Evolutionary conservation across 2,329 filamentous ascomycete species (phyloP).

Genomic region (Fusarium sarcochroum): DNA sequence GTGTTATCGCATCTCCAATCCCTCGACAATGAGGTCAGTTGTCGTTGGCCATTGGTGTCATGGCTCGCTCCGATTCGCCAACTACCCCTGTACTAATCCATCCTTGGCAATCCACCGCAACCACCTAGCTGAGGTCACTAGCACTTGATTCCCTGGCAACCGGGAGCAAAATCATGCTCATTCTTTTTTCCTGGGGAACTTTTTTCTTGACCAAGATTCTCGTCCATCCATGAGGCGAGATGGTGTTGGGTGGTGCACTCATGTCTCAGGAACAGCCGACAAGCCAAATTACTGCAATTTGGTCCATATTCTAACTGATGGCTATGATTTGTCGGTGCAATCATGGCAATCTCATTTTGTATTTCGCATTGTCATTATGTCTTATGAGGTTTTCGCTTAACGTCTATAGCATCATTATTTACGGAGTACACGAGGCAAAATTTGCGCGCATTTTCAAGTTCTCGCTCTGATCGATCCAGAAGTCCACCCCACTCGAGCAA

Average conservation of each 20-base stretch:
- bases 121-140: slow-evolving; percentile 33
- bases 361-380: slow-evolving; percentile 18
- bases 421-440: slow-evolving; percentile 8
- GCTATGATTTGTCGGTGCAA: slow-evolving; percentile 2
- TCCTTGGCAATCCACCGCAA: slow-evolving; percentile 29
- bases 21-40: slow-evolving; percentile 42
- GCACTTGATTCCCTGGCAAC: slow-evolving; percentile 41
- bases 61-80: slow-evolving; percentile 40
- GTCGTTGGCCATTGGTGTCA: slow-evolving; percentile 38
- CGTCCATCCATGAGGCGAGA: not conserved
- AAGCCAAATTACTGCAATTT: slow-evolving; percentile 1
- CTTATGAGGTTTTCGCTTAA: slow-evolving; percentile 31
- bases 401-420: slow-evolving; percentile 13
- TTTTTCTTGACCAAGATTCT: slow-evolving; percentile 31
- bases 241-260: slow-evolving; percentile 22
- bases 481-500: slow-evolving; percentile 26
- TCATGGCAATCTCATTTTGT: slow-evolving; percentile 1
- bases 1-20: slow-evolving; percentile 38
- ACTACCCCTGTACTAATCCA: slow-evolving; percentile 29
- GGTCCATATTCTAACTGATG: not conserved
- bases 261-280: slow-evolving; percentile 29
- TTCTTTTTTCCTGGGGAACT: slow-evolving; percentile 35
- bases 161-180: slow-evolving; percentile 28
- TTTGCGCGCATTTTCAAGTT: slow-evolving; percentile 14
- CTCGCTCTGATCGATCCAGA: slow-evolving; percentile 1